A percentile compares a stretch with the other conserved stretches of the same genome.
Evolutionary conservation across 2,329 filamentous ascomycete species (phyloP).

Genomic region (Penicillium sclerotiorum): DNA sequence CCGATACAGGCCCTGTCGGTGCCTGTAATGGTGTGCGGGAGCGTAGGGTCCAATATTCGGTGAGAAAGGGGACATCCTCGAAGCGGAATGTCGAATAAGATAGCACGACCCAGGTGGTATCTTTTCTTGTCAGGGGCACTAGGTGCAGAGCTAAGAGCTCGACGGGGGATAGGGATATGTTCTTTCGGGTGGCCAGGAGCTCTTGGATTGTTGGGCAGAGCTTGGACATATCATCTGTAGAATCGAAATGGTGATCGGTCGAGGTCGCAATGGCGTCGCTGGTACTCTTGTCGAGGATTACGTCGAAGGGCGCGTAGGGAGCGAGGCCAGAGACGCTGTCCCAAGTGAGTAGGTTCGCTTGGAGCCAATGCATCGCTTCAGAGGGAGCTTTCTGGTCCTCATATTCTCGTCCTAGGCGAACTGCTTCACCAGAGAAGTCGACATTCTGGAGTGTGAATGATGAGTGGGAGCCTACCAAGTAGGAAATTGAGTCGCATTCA

Average conservation of each 20-base stretch:
- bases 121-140: conserved; percentile 30
- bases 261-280: conserved; percentile 41
- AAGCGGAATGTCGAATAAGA: conserved; percentile 41
- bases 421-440: conserved; percentile 41
- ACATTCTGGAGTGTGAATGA: conserved; percentile 30
- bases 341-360: conserved; percentile 36
- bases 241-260: conserved; percentile 16
- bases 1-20: conserved; percentile 32
- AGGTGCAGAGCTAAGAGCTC: conserved; percentile 40
- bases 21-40: conserved; percentile 36
- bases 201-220: conserved; percentile 28
- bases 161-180: conserved; percentile 31
- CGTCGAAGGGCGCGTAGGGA: conserved; percentile 33
- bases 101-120: conserved; percentile 34
- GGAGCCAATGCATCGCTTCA: conserved; percentile 36
- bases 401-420: conserved; percentile 33
- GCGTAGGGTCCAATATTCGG: conserved; percentile 30
- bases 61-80: conserved; percentile 28
- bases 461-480: background rate
- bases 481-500: background rate
- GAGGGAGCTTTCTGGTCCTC: conserved; percentile 23
- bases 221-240: conserved; percentile 6
- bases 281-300: conserved; percentile 41
- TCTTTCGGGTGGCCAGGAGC: conserved; percentile 11
- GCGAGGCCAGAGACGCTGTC: conserved; percentile 28